Conservation (phyloP, 805 yeast species). For the Torulaspora gathmanii region DNA sequence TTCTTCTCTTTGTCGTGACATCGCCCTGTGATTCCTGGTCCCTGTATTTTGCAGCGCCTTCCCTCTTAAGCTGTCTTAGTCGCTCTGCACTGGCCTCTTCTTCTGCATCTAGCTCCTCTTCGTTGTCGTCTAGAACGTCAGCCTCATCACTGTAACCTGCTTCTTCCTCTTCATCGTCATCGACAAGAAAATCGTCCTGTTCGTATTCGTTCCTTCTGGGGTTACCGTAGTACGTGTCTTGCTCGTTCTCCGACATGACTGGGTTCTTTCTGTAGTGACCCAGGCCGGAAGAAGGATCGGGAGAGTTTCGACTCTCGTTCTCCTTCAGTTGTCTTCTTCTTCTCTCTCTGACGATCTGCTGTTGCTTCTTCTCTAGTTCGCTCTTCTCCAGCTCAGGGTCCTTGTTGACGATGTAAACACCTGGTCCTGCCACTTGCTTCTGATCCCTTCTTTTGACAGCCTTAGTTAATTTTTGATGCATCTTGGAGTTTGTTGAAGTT, state of each 20-base stretch:
- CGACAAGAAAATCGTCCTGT: slow-evolving; percentile 36
- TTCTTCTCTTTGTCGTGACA: slow-evolving; percentile 32
- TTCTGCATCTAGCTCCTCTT: slow-evolving; percentile 46
- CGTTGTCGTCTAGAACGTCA: slow-evolving; percentile 35
- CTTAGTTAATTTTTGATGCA: slow-evolving; percentile 74
- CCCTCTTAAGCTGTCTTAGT: slow-evolving; percentile 49
- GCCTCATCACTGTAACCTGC: slow-evolving; percentile 28
- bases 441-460: slow-evolving; percentile 47
- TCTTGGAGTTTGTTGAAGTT: slow-evolving; percentile 78
- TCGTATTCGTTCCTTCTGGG: slow-evolving; percentile 32
- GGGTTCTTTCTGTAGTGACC: slow-evolving; percentile 18
- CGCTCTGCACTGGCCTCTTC: slow-evolving; percentile 55
- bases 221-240: slow-evolving; percentile 11
- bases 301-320: slow-evolving; percentile 54
- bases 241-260: slow-evolving; percentile 4
- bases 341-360: slow-evolving; percentile 60
- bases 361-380: slow-evolving; percentile 61
- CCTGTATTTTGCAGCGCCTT: slow-evolving; percentile 50
- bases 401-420: slow-evolving; percentile 40
- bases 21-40: slow-evolving; percentile 36
- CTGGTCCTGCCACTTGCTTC: slow-evolving; percentile 37
- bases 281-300: slow-evolving; percentile 29
- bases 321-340: slow-evolving; percentile 53
- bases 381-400: slow-evolving; percentile 71
- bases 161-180: slow-evolving; percentile 35